Evolutionary conservation across 495 filamentous ascomycete species (phyloP), one percentile per base, ranked within the genome.

Genomic region (Daldinia bambusicola): DNA sequence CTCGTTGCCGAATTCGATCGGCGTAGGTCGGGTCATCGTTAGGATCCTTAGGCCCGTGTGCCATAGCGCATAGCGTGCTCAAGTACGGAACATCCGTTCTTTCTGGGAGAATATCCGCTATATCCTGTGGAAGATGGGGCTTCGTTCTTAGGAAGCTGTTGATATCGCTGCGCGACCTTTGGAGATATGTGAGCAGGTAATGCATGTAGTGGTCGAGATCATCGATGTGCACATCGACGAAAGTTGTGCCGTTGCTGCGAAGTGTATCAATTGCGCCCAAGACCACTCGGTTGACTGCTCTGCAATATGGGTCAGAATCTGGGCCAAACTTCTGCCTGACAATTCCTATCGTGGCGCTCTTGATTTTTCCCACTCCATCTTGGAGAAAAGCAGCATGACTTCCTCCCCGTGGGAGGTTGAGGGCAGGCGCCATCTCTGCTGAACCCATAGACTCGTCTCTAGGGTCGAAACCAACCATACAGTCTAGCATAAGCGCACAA

Each of bases 401-500:
- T 37, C 75, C 76, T 26, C 75, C 74, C 12, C 37, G 66, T 3
- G 74, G 74, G 2, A 67, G 62, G 8, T 63, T 70, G n/a, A 73
- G 43, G 55, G 67, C 61, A 4, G 67, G 26, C 14, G 61, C 45
- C 64, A 71, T 70, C 10, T 69, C 71, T 10, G 67, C 67, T 26
- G 72, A 52, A 8, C 75, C 73, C 9, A 74, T 77, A 45, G 72
- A 78, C 14, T 68, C 60, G 57, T 75, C 77, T 37, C 45, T 77
- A 31, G 57, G 61, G 66, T 81, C 80, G 43, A 76, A 73, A 0
- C 80, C 80, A 5, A 75, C 75, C 45, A 81, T 74, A n/a, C 71
- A 73, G 12, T 74, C 61, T 8, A 81, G 63, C 67, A 80, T 76
- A 13, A 74, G 66, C 6, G 80, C 80, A 43, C 74, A 77, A 64